Base-by-base conservation (phyloP, 805 yeast species). In the Pichia deserticola region DNA sequence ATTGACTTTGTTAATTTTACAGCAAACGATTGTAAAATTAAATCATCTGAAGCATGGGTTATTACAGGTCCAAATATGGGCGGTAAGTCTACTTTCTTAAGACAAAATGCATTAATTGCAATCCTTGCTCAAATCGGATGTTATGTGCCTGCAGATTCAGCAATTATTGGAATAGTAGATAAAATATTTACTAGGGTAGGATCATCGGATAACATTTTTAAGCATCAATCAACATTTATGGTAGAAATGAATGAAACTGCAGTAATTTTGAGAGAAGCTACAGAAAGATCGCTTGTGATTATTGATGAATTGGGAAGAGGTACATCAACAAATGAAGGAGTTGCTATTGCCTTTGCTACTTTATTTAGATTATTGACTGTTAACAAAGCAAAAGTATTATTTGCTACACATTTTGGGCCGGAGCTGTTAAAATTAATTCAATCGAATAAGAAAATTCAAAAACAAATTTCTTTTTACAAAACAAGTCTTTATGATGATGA, bases 1-100 rank as follows among this genome's bases (percentile, higher is more conserved):
- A 20, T 54, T 8, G 60, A 59, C n/a, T 49, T 60, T n/a, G 66
- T 61, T 13, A 68, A 71, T 49, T 84, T 84, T 61, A 60, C 74
- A 55, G 37, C 81, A 53, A 73, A 78, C 50, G 69, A 72, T 49
- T 76, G 80, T 43, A 7, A 44, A 4, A 36, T 68, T 2, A 54
- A 65, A 40, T 53, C 65, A 0, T 56, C 61, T 6, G 54, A 65
- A 5, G 60, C 77, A 2, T 76, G 86, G 71, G 72, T 88, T 15
- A 78, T 88, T n/a, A 84, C 95, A 0, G 96, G 96, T 0, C 96
- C 96, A 0, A 88, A 88, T 60, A 85, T 85, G 92, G 92, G 92
- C 7, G 93, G 93, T 7, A 86, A 86, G 60, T 83, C 89, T 6
- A 83, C 89, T 1, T 84, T 80, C 59, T 74, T 86, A 40, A 74